Evolutionary conservation across 768 basidiomycete species (phyloP).

Genomic region (Tulasnella calospora): DNA sequence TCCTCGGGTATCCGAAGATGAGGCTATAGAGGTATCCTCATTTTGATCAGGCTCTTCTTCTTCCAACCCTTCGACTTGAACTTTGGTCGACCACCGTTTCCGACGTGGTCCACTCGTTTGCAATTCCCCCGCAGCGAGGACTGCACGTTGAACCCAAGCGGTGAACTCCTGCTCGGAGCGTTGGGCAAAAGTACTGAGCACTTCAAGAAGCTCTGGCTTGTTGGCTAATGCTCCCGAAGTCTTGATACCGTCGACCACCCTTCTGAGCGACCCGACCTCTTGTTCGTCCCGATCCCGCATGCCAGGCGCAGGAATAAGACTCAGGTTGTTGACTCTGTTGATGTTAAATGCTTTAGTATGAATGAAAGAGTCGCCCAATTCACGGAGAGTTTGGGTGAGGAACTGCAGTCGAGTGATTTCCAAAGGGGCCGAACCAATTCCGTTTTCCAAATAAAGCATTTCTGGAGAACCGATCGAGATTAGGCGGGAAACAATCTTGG

Average conservation of each 20-base stretch:
- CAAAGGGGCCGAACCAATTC: constrained; percentile 36
- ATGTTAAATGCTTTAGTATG: background rate
- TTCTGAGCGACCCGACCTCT: background rate
- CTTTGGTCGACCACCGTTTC: no score
- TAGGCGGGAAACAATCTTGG: constrained; percentile 41
- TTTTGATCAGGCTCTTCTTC: no score
- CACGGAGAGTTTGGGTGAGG: background rate
- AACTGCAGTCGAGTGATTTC: constrained; percentile 30
- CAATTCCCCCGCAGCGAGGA: no score
- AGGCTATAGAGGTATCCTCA: no score
- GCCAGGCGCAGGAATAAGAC: background rate
- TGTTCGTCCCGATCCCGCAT: background rate
- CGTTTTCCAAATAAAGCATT: constrained; percentile 47
- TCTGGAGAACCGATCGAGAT: constrained; percentile 40
- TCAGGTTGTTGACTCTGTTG: background rate
- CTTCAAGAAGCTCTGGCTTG: constrained; percentile 4
- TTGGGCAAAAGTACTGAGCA: background rate
- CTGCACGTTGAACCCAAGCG: no score
- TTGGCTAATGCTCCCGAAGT: background rate
- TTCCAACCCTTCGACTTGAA: no score
- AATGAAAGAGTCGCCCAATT: background rate
- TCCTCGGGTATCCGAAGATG: no score
- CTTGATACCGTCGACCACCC: background rate
- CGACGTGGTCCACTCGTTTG: no score
- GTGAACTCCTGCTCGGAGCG: constrained; percentile 2